Conservation (phyloP, 2,329 filamentous ascomycete species). For the Xylariomycetidae sp. region DNA sequence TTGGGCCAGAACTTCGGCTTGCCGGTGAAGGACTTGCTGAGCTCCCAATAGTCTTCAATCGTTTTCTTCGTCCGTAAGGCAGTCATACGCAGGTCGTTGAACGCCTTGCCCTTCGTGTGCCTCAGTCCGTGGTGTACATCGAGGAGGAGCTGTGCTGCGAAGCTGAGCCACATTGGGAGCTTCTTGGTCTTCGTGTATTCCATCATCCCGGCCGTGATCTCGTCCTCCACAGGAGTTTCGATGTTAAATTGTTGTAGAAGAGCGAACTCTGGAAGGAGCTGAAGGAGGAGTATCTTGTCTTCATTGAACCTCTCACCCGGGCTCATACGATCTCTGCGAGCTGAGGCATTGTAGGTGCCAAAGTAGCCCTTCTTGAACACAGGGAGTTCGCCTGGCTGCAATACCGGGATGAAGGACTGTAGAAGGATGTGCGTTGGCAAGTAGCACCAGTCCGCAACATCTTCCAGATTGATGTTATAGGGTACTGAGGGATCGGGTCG, state of each 20-base stretch:
- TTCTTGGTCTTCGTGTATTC: slow-evolving; percentile 21
- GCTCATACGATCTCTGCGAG: slow-evolving; percentile 23
- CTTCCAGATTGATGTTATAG: slow-evolving; percentile 23
- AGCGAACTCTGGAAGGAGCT: slow-evolving; percentile 25
- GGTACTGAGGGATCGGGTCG: slow-evolving; percentile 20
- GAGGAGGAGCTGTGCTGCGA: slow-evolving; percentile 27
- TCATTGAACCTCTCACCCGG: slow-evolving; percentile 26
- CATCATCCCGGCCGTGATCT: slow-evolving; percentile 23
- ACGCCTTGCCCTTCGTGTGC: slow-evolving; percentile 13
- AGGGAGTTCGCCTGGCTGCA: slow-evolving; percentile 16
- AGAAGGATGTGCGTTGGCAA: slow-evolving; percentile 14
- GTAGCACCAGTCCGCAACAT: slow-evolving; percentile 21
- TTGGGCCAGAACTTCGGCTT: slow-evolving; percentile 23
- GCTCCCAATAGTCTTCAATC: slow-evolving; percentile 18
- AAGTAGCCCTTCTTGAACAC: slow-evolving; percentile 14
- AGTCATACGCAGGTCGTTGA: slow-evolving; percentile 19
- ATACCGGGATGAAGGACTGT: slow-evolving; percentile 16
- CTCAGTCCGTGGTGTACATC: slow-evolving; percentile 29
- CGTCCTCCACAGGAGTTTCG: slow-evolving; percentile 21
- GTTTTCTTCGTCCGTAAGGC: slow-evolving; percentile 21
- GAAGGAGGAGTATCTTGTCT: slow-evolving; percentile 27
- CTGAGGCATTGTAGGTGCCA: slow-evolving; percentile 24
- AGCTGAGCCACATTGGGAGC: slow-evolving; percentile 22
- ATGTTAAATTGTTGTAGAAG: slow-evolving; percentile 13
- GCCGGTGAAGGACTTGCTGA: slow-evolving; percentile 14